A percentile compares a stretch with the other conserved stretches of the same genome.
Evolutionary conservation across 2,329 filamentous ascomycete species (phyloP).

Genomic region (Stachybotrys chartarum): DNA sequence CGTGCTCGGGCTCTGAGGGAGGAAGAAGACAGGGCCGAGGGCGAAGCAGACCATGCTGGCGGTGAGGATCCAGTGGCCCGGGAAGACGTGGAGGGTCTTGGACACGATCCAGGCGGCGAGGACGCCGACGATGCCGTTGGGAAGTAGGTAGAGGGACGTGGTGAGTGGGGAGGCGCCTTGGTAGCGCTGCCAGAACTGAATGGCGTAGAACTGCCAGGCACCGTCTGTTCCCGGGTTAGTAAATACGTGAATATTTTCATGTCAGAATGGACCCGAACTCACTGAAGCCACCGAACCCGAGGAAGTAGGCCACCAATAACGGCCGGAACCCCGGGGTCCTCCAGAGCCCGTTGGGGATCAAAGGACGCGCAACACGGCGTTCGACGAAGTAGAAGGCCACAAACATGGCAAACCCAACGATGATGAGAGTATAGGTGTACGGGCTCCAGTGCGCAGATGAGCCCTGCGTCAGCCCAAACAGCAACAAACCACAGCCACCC

Average conservation of each 20-base stretch:
- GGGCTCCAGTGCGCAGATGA: conserved; percentile 49
- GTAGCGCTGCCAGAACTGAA: conserved; percentile 27
- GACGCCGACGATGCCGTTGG: conserved; percentile 35
- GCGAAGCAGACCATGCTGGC: conserved; percentile 27
- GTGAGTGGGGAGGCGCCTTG: conserved; percentile 30
- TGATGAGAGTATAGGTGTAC: conserved; percentile 45
- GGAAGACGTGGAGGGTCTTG: conserved; percentile 34
- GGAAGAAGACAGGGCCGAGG: conserved; percentile 6
- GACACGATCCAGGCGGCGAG: conserved; percentile 37
- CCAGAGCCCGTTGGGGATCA: conserved; percentile 41
- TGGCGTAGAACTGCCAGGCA: conserved; percentile 26
- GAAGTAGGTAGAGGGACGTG: conserved; percentile 34
- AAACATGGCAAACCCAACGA: conserved; percentile 45
- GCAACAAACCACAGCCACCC: conserved; percentile 23
- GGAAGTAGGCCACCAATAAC: background rate
- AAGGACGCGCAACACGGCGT: conserved; percentile 33
- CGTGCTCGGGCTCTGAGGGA: conserved; percentile 26
- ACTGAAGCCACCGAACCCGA: background rate
- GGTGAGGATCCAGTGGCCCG: conserved; percentile 37
- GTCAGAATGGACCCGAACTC: background rate
- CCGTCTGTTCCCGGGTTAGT: conserved; percentile 8
- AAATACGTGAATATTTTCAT: background rate
- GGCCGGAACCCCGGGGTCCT: background rate
- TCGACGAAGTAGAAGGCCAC: conserved; percentile 48
- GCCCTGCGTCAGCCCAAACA: conserved; percentile 55